Evolutionary conservation across 805 yeast species (phyloP), one percentile per base, ranked within the genome.

Genomic region (Lachancea nothofagi): DNA sequence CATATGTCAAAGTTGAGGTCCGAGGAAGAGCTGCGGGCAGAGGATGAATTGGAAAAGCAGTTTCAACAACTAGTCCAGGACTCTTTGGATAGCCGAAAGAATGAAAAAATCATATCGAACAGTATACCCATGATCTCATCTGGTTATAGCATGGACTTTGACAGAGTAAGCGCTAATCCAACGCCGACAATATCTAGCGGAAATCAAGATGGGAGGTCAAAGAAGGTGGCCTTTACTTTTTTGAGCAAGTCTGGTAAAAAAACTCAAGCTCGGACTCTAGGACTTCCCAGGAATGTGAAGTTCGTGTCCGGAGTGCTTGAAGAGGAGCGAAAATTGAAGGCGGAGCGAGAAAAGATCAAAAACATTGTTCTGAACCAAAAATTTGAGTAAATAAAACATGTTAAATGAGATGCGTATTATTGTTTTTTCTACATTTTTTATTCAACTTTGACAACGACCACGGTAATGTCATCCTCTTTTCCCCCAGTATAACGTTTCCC

Each of bases 381-480:
- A 5, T 66, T 53, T 44, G 67, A 64, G 33, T 62, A 54, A 49
- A 38, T 31, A 28, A 21, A 20, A 22, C 7, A 18, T n/a, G 18
- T 17, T 20, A 10, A n/a, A 10, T 17, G 23, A 24, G 13, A 13
- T 17, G 15, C 4, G n/a, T n/a, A n/a, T n/a, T n/a, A n/a, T n/a
- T n/a, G n/a, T n/a, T n/a, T n/a, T n/a, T n/a, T n/a, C n/a, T n/a
- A n/a, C n/a, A n/a, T n/a, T 12, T 18, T 24, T 10, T 25, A 38
- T 22, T 24, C 29, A 12, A 84, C 87, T 53, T 76, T 73, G 31
- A 87, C 78, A 53, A 85, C 71, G 1, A 89, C 82, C 13, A 83
- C 76, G 1, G 97, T 87, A 27, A 93, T 83, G 62, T 90, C 98
- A 64, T 90, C 98, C 33, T 88, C 94, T 65, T 90, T 90, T 10